A percentile compares a stretch with the other conserved stretches of the same genome.
These are phyloP conservation scores for Anisodus acutangulus DNA, from an alignment of 257 asterid species.

Conservation along the genomic window DNA sequence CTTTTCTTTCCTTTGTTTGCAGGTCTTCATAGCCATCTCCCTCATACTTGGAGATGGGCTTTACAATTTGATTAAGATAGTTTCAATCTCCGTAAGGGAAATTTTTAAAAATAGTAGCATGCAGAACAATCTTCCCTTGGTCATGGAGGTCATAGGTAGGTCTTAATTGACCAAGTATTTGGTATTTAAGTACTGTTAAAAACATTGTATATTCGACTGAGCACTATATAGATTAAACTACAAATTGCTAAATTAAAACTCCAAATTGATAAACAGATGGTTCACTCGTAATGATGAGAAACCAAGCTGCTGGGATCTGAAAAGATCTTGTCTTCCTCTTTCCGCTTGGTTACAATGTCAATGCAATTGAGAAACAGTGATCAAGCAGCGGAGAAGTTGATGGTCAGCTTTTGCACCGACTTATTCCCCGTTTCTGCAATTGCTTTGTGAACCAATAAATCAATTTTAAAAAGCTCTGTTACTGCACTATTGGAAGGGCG, in stretches of 20 bases:
- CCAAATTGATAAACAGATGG: not conserved
- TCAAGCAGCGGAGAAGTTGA: not conserved
- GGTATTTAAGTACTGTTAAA: not conserved
- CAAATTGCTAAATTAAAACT: not conserved
- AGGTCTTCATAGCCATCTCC: slow-evolving; percentile 90
- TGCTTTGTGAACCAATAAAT: slow-evolving; percentile 17
- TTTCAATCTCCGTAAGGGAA: slow-evolving; percentile 65
- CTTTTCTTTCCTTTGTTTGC: slow-evolving; percentile 35
- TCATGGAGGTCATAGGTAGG: slow-evolving; percentile 58
- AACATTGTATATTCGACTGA: not conserved
- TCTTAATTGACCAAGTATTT: not conserved
- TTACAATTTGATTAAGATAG: slow-evolving; percentile 85
- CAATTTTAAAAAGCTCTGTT: not conserved
- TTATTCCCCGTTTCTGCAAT: slow-evolving; percentile 19
- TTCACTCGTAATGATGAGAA: not conserved
- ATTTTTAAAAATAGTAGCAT: slow-evolving; percentile 48
- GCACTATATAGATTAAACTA: not conserved
- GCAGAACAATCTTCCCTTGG: slow-evolving; percentile 57
- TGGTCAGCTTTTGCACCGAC: not conserved
- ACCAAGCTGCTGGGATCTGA: not conserved
- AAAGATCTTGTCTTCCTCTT: not conserved
- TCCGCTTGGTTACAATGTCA: slow-evolving; percentile 19
- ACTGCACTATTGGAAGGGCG: not conserved
- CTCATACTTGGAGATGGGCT: slow-evolving; percentile 94
- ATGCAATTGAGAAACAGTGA: slow-evolving; percentile 18